Conservation (phyloP, 768 basidiomycete species). For the Panus rudis region DNA sequence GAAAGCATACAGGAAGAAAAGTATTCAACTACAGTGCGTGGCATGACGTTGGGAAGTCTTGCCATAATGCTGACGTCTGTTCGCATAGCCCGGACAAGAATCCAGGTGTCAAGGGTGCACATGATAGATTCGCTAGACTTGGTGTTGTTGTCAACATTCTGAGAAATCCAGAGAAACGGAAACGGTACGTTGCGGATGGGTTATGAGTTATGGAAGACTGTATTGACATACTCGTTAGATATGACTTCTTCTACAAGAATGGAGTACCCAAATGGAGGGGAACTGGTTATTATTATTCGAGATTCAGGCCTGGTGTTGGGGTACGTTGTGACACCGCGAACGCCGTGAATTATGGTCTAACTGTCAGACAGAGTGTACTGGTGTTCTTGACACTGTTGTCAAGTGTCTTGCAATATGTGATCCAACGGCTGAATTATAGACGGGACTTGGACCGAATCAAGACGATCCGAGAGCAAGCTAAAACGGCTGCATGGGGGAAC, state of each 20-base stretch:
- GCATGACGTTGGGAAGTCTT: slow-evolving; percentile 1
- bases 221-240: slow-evolving; percentile 35
- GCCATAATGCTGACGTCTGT: neutral
- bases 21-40: slow-evolving; percentile 82
- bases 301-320: slow-evolving; percentile 89
- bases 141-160: slow-evolving; percentile 83
- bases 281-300: slow-evolving; percentile 92
- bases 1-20: slow-evolving; percentile 89
- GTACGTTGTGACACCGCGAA: slow-evolving; percentile 31
- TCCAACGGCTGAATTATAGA: slow-evolving; percentile 72
- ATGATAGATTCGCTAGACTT: slow-evolving; percentile 88
- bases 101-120: slow-evolving; percentile 69
- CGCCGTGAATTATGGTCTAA: neutral
- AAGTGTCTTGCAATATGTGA: slow-evolving; percentile 73
- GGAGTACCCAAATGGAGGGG: slow-evolving; percentile 97
- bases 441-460: slow-evolving; percentile 68
- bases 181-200: slow-evolving; percentile 47
- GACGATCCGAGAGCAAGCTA: slow-evolving; percentile 52
- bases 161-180: slow-evolving; percentile 64
- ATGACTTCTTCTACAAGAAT: slow-evolving; percentile 95
- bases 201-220: neutral
- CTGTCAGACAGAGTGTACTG: slow-evolving; percentile 55
- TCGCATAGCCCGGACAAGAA: slow-evolving; percentile 87
- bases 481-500: slow-evolving; percentile 74
- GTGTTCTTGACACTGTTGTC: slow-evolving; percentile 73